Conservation (phyloP, 1,139 yeast genomes). For the Zhuliangozyma parablackwelliae region DNA sequence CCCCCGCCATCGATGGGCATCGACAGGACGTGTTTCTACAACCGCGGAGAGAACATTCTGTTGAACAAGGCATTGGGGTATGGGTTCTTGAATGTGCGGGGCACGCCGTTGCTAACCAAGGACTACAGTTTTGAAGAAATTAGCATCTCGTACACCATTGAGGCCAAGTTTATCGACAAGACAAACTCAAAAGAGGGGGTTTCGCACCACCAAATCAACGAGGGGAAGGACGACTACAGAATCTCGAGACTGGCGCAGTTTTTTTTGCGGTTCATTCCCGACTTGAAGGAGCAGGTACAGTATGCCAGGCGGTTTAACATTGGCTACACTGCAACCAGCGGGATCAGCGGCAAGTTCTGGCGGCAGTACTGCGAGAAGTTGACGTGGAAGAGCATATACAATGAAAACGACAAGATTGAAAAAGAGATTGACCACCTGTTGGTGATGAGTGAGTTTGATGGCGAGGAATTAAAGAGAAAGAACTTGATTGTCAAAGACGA, state of each 20-base stretch:
- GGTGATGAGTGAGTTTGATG: conserved; percentile 22
- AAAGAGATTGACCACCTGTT: conserved; percentile 33
- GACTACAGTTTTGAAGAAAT: conserved; percentile 42
- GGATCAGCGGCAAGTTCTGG: conserved; percentile 35
- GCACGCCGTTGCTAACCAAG: conserved; percentile 40
- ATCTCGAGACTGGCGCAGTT: conserved; percentile 36
- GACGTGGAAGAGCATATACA: conserved; percentile 35
- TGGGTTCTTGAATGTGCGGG: conserved; percentile 36
- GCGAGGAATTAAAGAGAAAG: conserved; percentile 30
- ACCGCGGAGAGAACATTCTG: conserved; percentile 30
- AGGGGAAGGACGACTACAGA: conserved; percentile 29
- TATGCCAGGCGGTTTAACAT: conserved; percentile 19
- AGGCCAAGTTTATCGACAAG: conserved; percentile 41
- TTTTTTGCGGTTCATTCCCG: conserved; percentile 40
- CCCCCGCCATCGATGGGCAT: conserved; percentile 68
- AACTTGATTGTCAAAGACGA: conserved; percentile 17
- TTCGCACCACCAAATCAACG: conserved; percentile 37
- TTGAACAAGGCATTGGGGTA: conserved; percentile 44
- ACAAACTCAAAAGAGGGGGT: conserved; percentile 24
- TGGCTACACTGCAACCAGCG: conserved; percentile 21
- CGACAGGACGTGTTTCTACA: conserved; percentile 40
- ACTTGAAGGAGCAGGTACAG: conserved; percentile 27
- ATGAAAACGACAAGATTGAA: conserved; percentile 27
- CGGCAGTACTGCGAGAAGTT: conserved; percentile 19
- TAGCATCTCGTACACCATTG: conserved; percentile 41